Base-by-base conservation (phyloP, 1,139 yeast species). In the Yamadazyma buinensis region DNA sequence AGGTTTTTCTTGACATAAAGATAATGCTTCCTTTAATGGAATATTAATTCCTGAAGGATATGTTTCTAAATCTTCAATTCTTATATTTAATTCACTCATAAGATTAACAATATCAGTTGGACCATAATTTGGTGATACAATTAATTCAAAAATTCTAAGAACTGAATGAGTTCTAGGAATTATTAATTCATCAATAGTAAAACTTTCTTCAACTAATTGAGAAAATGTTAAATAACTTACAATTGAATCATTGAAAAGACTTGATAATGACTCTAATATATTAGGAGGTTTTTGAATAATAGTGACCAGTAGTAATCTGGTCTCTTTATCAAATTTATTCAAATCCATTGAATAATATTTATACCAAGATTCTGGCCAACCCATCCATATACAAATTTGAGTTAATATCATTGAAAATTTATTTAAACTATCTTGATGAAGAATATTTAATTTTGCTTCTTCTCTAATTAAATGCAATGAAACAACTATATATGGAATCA, bases 391-490 rank as follows among this genome's bases (percentile, higher is more conserved):
- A 0, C 82, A 72, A 6, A 84, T 47, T 43, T 81, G 85, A 0
- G 80, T 64, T n/a, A 90, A 55, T 9, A 88, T 51, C 1, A 60
- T 29, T 0, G 82, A 79, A 12, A 88, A 48, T 26, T 57, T 55
- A 4, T 58, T 46, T 13, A 71, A 59, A 15, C 64, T 59, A 0
- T 47, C 41, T 2, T 52, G 42, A 9, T 70, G 64, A 24, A 80
- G 60, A 2, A 77, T 58, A 46, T 84, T 79, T 25, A 92, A 61
- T 37, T 74, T 68, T 29, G 72, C 58, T 42, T 90, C 97, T 54
- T 92, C 97, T 39, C 90, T 62, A 3, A 87, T 59, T 23, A 87
- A 52, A 60, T 90, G 97, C 27, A 90, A 56, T 0, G 88, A 76
- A 23, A 84, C 57, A 0, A 80, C 67, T n/a, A 86, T 67, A 41